Evolutionary conservation across 345 rosid species (phyloP).

Genomic region (Citrus unshiu): DNA sequence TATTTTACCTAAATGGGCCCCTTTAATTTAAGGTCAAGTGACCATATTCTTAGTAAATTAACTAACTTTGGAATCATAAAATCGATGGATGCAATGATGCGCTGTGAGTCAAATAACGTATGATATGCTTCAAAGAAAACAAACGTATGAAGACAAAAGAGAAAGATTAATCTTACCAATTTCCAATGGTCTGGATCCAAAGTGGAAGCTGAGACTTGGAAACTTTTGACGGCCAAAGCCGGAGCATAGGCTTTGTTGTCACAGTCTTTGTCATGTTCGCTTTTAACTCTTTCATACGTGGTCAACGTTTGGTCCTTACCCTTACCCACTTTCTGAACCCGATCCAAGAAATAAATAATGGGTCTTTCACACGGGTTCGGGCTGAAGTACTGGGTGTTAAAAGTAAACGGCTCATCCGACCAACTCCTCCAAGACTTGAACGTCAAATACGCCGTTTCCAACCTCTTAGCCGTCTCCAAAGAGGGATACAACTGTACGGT

Average conservation of each 20-base stretch:
- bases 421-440: conserved; percentile 73
- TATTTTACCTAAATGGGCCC: neutral
- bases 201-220: conserved; percentile 41
- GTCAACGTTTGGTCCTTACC: conserved; percentile 43
- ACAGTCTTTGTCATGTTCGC: conserved; percentile 33
- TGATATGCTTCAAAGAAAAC: neutral
- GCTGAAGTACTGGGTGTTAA: conserved; percentile 62
- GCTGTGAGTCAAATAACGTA: neutral
- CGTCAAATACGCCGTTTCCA: conserved; percentile 60
- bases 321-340: conserved; percentile 25
- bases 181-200: conserved; percentile 53
- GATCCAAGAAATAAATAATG: conserved; percentile 57
- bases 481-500: conserved; percentile 63
- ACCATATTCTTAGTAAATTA: neutral
- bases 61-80: neutral
- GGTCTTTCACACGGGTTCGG: conserved; percentile 58
- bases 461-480: conserved; percentile 46
- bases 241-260: conserved; percentile 29
- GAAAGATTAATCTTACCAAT: conserved; percentile 39
- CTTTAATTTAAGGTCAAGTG: neutral
- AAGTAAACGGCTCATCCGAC: conserved; percentile 59
- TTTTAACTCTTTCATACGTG: conserved; percentile 40
- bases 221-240: conserved; percentile 31
- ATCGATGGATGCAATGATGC: neutral
- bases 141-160: neutral